Percentiles rank a stretch among this genome's conserved stretches.
Conservation (phyloP, 345 rosid genomes). For the Eucalyptus regnans region DNA sequence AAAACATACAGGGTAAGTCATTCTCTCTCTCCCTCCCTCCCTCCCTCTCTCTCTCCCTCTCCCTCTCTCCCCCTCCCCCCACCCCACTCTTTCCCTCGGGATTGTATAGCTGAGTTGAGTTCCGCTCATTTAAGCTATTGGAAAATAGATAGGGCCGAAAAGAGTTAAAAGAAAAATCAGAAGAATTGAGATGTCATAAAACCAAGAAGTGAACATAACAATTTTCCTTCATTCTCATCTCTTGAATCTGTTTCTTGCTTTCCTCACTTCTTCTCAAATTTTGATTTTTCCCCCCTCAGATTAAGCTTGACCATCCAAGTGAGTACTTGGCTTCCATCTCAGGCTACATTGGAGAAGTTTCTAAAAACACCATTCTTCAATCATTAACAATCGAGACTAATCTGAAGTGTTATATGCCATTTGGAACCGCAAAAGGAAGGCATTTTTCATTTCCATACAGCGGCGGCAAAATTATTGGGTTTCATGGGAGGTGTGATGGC, state of each 20-base stretch:
- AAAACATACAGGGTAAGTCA: background rate
- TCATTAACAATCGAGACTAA: background rate
- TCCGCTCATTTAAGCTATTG: background rate
- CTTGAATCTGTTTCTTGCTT: background rate
- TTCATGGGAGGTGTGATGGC: background rate
- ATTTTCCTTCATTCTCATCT: background rate
- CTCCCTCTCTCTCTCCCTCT: rapidly evolving
- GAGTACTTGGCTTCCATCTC: background rate
- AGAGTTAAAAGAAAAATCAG: background rate
- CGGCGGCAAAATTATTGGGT: background rate
- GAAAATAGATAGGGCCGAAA: background rate
- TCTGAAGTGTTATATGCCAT: background rate
- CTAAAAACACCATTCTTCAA: background rate
- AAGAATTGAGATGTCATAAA: background rate
- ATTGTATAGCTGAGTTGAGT: background rate
- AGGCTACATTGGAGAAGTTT: background rate
- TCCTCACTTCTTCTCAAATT: background rate
- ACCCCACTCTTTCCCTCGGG: background rate
- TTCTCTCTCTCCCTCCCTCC: background rate
- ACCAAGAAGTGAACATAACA: background rate
- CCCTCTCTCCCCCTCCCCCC: rapidly evolving
- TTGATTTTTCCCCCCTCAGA: background rate
- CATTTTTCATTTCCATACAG: background rate
- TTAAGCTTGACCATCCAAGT: background rate
- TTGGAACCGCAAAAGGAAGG: background rate